Conservation (phyloP, 2,329 filamentous ascomycete species). For the Hymenoscyphus scutula region DNA sequence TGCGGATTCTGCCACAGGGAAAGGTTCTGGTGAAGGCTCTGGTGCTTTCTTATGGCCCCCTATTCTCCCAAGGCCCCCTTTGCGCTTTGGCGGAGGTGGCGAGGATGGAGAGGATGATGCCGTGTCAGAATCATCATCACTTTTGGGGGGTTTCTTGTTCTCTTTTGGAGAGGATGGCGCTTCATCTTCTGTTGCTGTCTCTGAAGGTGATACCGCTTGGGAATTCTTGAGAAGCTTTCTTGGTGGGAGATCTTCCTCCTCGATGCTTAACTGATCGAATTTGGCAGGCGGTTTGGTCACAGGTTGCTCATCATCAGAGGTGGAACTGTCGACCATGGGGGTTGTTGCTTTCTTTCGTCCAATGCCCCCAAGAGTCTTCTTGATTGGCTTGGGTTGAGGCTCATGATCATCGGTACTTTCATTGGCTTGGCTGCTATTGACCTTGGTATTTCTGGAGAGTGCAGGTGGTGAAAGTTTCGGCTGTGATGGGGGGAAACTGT, state of each 20-base stretch:
- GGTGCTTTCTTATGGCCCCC: slow-evolving; percentile 29
- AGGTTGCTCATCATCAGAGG: background rate
- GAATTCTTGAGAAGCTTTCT: slow-evolving; percentile 8
- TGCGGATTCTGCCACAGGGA: slow-evolving; percentile 7
- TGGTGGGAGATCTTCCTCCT: slow-evolving; percentile 7
- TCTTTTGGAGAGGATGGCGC: background rate
- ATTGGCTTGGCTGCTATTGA: no score
- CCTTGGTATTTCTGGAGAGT: slow-evolving; percentile 14
- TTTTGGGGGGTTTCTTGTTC: background rate
- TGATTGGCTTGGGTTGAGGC: background rate
- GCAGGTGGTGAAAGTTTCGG: slow-evolving; percentile 8
- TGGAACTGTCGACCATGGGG: background rate
- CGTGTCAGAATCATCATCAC: background rate
- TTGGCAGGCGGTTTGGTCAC: background rate
- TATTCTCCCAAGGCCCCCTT: slow-evolving; percentile 29
- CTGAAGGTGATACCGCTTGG: background rate
- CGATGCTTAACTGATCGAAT: background rate
- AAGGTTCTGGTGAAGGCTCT: slow-evolving; percentile 11
- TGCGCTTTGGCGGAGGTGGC: slow-evolving; percentile 16
- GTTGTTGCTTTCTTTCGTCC: background rate
- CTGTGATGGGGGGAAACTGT: slow-evolving; percentile 29
- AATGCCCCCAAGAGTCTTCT: background rate
- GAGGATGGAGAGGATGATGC: background rate
- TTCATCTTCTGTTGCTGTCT: background rate
- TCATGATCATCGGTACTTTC: slow-evolving; percentile 19